Evolutionary conservation across 1,284 basidiomycete genomes (phyloP).

Genomic region (Coniophora puteana): DNA sequence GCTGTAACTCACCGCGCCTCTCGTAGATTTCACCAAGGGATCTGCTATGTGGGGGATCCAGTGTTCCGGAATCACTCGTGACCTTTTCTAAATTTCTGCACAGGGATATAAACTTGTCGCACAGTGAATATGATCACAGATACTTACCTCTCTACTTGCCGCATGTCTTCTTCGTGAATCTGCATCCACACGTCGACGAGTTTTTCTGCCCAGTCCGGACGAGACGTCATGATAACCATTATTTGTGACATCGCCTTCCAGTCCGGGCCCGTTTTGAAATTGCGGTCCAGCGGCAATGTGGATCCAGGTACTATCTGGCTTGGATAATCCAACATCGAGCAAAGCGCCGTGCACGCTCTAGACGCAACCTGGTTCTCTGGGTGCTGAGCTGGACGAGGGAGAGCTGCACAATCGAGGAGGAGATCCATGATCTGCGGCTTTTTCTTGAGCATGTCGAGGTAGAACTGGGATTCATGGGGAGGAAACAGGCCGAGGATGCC

Average conservation of each 20-base stretch:
- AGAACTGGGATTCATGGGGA: conserved; percentile 19
- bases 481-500: conserved; percentile 20
- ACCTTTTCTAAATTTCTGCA: conserved; percentile 17
- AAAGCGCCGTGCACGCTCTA: conserved; percentile 15
- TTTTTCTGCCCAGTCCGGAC: conserved; percentile 12
- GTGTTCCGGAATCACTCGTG: conserved; percentile 13
- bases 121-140: no score
- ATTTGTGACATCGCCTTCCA: conserved; percentile 12
- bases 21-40: conserved; percentile 13
- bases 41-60: conserved; percentile 6
- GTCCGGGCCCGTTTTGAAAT: conserved; percentile 8
- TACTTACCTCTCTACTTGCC: conserved; percentile 6
- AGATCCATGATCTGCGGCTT: conserved; percentile 24
- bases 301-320: conserved; percentile 17
- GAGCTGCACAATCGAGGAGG: conserved; percentile 20
- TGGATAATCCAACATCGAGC: conserved; percentile 11
- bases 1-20: conserved; percentile 16
- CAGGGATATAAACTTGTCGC: no score
- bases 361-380: conserved; percentile 20
- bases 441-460: conserved; percentile 21
- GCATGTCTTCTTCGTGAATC: conserved; percentile 11
- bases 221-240: conserved; percentile 8
- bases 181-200: conserved; percentile 14
- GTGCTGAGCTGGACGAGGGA: conserved; percentile 20
- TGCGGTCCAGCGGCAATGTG: conserved; percentile 7